A percentile compares a stretch with the other conserved stretches of the same genome.
Evolutionary conservation across 2,329 filamentous ascomycete genomes (phyloP).

Genomic region (Pseudocercospora macadamiae): DNA sequence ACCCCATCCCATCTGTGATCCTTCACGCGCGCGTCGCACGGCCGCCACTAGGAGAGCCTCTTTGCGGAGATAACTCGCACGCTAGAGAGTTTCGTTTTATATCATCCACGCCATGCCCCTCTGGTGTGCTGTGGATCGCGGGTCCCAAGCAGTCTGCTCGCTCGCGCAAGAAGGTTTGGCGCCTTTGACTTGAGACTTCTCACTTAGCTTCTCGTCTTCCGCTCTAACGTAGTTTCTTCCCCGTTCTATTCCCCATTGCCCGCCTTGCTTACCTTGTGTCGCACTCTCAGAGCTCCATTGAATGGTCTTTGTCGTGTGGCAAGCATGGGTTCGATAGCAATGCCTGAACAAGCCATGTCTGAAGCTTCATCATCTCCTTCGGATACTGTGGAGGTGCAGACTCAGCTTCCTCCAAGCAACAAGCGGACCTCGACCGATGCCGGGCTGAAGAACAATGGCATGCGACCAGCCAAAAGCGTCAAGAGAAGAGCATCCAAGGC

Average conservation of each 20-base stretch:
- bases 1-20: background rate
- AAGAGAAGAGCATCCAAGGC: conserved; percentile 91
- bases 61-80: conserved; percentile 28
- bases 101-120: conserved; percentile 26
- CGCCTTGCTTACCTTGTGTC: conserved; percentile 11
- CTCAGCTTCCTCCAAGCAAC: conserved; percentile 16
- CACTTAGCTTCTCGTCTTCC: conserved; percentile 13
- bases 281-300: conserved; percentile 5
- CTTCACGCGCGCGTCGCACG: background rate
- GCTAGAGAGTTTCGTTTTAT: conserved; percentile 20
- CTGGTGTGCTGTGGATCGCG: conserved; percentile 22
- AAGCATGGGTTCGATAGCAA: conserved; percentile 30
- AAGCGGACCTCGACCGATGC: conserved; percentile 63
- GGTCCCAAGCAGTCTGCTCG: conserved; percentile 15
- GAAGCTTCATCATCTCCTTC: conserved; percentile 37
- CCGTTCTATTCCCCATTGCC: conserved; percentile 9
- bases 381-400: conserved; percentile 29
- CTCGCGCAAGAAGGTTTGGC: conserved; percentile 19
- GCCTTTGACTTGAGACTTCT: conserved; percentile 19
- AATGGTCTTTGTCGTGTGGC: conserved; percentile 6
- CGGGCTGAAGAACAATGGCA: conserved; percentile 54
- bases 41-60: conserved; percentile 10
- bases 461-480: conserved; percentile 57
- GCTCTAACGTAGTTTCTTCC: conserved; percentile 18
- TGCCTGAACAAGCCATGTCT: conserved; percentile 28